Evolutionary conservation across 2,329 filamentous ascomycete species (phyloP).

Genomic region (Harringtonia lauricola): DNA sequence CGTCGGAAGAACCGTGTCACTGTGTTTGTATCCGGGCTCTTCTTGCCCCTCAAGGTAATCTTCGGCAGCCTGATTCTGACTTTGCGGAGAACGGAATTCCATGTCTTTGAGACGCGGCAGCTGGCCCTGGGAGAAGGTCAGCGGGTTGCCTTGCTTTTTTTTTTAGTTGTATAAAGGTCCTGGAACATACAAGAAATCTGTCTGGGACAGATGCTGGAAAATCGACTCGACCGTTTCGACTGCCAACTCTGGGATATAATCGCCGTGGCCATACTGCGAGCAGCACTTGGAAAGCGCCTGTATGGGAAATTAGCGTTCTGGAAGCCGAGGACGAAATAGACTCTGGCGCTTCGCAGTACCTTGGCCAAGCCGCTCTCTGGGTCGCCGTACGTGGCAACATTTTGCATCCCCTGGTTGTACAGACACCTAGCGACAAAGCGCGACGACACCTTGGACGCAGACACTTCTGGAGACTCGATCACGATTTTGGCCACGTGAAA

Average conservation of each 20-base stretch:
- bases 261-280: slow-evolving; percentile 3
- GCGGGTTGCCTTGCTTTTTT: no score
- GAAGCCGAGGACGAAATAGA: background rate
- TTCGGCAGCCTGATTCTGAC: background rate
- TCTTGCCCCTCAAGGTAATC: background rate
- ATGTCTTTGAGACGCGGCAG: slow-evolving; percentile 4
- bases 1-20: background rate
- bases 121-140: background rate
- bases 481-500: slow-evolving; percentile 10
- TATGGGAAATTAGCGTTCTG: no score
- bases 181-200: slow-evolving; percentile 3
- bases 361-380: background rate
- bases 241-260: slow-evolving; percentile 8
- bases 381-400: slow-evolving; percentile 5
- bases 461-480: no score
- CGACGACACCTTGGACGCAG: background rate
- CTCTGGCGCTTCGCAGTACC: no score
- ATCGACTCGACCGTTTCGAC: slow-evolving; percentile 8
- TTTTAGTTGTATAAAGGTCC: background rate
- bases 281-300: slow-evolving; percentile 4
- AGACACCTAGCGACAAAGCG: slow-evolving; percentile 9
- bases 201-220: slow-evolving; percentile 4
- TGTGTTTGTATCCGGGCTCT: background rate
- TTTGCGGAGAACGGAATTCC: slow-evolving; percentile 1
- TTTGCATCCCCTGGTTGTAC: slow-evolving; percentile 10